Base-by-base conservation (phyloP, 2,329 filamentous ascomycete species). In the Paramyrothecium roridum region DNA sequence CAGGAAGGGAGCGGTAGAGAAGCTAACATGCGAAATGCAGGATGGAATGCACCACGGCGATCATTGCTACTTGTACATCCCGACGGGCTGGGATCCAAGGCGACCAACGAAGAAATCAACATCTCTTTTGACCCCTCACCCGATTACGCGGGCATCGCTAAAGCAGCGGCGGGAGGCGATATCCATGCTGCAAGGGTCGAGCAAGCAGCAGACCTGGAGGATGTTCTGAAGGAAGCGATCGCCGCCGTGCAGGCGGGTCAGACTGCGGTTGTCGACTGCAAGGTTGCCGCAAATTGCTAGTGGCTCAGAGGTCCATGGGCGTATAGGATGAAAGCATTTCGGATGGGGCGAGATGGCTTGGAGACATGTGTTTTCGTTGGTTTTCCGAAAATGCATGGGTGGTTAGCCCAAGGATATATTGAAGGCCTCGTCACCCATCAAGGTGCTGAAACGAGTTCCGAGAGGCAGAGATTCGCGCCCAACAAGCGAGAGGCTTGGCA, bases 81-180 rank as follows among this genome's bases (percentile, higher is more conserved):
- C 0, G 72, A 85, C 3, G 83, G 83, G 0, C 65, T 79, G 3
- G 82, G 78, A 1, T 78, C 82, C 23, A 73, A 69, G 61, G 80
- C 80, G 1, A 79, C 74, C n/a, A 85, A 85, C 65, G 81, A 84
- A 55, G 84, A 86, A 65, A 79, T 85, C 60, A 85, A 85, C 63
- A 85, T 86, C 59, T 82, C 80, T 1, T 85, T 86, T 57, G 73
- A 77, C 23, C 84, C 84, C 0, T 72, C 75, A 4, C 84, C 83
- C 0, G 81, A 86, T 65, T 86, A 83, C 61, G 68, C 80, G 1
- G 83, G 81, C 40, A 84, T 86, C 51, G 84, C 83, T 20, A 83
- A 83, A 70, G 83, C 83, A 1, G 82, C 83, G 0, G 79, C 80
- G 0, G 80, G 78, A 1, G 82, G 82, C 8, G 74, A 82, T 20